Conservation (phyloP, 148 eudicot species). For the Camellia lanceoleosa region DNA sequence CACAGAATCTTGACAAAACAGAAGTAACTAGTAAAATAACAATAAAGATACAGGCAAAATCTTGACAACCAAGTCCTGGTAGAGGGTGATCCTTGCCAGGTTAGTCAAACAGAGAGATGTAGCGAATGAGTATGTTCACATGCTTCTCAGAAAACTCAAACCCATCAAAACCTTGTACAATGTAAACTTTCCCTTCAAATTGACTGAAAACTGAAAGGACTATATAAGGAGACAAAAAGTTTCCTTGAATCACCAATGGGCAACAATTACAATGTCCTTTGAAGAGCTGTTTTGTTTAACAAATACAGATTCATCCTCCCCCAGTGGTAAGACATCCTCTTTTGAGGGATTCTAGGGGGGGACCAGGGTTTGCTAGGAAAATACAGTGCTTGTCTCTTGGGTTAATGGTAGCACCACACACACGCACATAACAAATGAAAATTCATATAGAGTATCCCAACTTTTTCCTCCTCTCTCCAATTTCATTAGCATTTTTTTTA, state of each 20-base stretch:
- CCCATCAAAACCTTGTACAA: slow-evolving; percentile 1
- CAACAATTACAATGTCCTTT: background rate
- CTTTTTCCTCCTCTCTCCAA: background rate
- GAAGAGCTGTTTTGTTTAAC: no score
- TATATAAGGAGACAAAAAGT: background rate
- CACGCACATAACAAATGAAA: background rate
- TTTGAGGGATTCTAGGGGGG: background rate
- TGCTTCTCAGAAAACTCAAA: slow-evolving; percentile 1
- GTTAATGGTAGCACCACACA: background rate
- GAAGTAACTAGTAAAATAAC: background rate
- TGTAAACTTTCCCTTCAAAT: background rate
- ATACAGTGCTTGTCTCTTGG: background rate
- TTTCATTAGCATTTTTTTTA: background rate
- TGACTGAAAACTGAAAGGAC: background rate
- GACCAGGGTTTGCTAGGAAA: background rate
- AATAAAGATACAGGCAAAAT: background rate
- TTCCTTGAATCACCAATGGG: background rate
- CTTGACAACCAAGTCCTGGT: background rate
- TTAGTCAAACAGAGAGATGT: background rate
- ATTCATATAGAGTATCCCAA: background rate
- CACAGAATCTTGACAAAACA: background rate
- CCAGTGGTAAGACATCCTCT: background rate
- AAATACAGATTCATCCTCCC: background rate
- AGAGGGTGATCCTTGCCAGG: background rate
- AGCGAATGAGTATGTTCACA: background rate